Evolutionary conservation across 1,284 basidiomycete genomes (phyloP).

Genomic region (Ustilago crameri): DNA sequence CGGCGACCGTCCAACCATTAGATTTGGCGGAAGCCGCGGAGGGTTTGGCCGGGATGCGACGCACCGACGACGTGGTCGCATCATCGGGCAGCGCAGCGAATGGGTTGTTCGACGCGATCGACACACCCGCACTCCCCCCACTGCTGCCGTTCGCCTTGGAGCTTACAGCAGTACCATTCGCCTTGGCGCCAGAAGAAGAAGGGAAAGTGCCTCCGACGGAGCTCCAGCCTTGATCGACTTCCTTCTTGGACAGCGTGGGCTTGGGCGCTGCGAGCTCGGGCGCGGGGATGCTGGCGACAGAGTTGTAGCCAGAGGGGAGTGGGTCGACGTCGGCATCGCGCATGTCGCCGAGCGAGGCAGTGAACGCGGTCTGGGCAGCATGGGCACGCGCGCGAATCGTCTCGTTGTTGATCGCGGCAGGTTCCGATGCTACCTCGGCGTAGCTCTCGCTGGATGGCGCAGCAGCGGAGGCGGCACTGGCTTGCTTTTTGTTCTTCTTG

Average conservation of each 20-base stretch:
- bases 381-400: constrained; percentile 24
- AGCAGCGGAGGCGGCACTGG: constrained; percentile 1
- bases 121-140: constrained; percentile 1
- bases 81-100: constrained; percentile 50
- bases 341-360: constrained; percentile 36
- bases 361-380: constrained; percentile 25
- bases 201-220: constrained; percentile 29
- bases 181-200: constrained; percentile 11
- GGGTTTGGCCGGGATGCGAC: constrained; percentile 16
- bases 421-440: constrained; percentile 11
- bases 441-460: constrained; percentile 12
- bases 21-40: not conserved
- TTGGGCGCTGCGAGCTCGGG: constrained; percentile 10
- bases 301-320: constrained; percentile 23
- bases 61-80: constrained; percentile 27
- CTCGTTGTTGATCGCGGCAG: constrained; percentile 17
- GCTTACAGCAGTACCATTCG: constrained; percentile 7
- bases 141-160: constrained; percentile 1
- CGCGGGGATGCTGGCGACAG: constrained; percentile 37
- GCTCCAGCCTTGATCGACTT: constrained; percentile 44
- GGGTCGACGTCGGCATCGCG: constrained; percentile 44
- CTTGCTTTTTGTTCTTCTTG: constrained; percentile 5
- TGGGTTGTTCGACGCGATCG: constrained; percentile 46
- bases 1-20: constrained; percentile 24
- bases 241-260: constrained; percentile 24